phyloP scores from a whole-genome alignment of 2,329 filamentous ascomycete genomes.

The Verticillium zaregamsianum region DNA sequence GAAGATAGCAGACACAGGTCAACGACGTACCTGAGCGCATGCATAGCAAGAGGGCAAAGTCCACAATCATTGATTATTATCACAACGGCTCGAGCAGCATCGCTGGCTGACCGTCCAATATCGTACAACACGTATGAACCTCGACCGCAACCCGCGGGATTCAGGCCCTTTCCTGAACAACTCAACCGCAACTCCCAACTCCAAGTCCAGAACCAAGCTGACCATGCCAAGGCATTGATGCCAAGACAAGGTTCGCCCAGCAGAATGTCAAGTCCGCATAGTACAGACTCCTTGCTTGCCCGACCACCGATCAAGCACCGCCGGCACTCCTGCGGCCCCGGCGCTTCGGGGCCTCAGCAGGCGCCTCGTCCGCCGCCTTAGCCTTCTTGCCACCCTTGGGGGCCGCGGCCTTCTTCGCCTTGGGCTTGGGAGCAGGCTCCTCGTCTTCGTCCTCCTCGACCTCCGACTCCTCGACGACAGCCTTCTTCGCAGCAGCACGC shows the following conservation, averaged over 20 bases:
- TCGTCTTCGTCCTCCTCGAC: constrained; percentile 18
- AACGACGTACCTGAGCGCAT: not conserved
- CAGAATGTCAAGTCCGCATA: too few species aligned
- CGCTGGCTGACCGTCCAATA: not conserved
- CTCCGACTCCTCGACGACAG: constrained; percentile 6
- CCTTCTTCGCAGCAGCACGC: constrained; percentile 4
- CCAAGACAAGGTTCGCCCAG: too few species aligned
- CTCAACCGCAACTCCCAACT: not conserved
- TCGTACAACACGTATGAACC: not conserved
- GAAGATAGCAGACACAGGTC: not conserved
- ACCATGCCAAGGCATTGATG: too few species aligned
- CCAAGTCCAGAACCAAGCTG: too few species aligned
- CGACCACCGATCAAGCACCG: not conserved
- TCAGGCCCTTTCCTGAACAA: not conserved
- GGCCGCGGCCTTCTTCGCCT: constrained; percentile 21
- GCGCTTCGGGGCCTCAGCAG: constrained; percentile 11
- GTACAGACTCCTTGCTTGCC: too few species aligned
- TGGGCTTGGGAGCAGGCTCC: constrained; percentile 28
- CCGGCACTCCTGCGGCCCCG: not conserved
- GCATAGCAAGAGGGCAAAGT: not conserved
- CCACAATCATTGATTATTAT: not conserved
- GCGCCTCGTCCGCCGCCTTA: constrained; percentile 8
- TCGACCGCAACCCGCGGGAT: not conserved
- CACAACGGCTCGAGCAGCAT: not conserved
- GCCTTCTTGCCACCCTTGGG: constrained; percentile 7